These are phyloP conservation scores for Sarcocystis neurona DNA, from an alignment of 169 alveolate genomes.

Conservation along the genomic window DNA sequence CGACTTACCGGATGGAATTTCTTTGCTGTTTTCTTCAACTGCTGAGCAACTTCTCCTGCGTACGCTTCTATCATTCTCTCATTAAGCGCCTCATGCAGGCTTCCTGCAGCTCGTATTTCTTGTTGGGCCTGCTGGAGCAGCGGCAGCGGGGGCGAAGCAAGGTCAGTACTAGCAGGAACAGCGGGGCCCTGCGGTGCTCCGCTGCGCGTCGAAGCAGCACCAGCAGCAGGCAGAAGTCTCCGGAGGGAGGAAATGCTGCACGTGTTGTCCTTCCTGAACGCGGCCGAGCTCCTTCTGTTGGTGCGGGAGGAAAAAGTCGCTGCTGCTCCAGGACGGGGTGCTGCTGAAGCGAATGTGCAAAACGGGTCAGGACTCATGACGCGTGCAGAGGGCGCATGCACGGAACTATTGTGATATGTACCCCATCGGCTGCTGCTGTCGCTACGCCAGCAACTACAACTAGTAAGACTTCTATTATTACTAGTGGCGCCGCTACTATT, in stretches of 20 bases:
- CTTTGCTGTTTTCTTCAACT: no score
- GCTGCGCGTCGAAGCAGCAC: no score
- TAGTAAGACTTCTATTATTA: conserved; percentile 21
- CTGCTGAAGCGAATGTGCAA: conserved; percentile 67
- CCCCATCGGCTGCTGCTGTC: conserved; percentile 67
- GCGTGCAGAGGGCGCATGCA: conserved; percentile 80
- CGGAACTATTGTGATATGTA: conserved; percentile 84
- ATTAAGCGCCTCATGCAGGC: no score
- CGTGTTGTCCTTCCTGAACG: background rate
- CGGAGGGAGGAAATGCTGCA: background rate
- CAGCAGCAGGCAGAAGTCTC: no score
- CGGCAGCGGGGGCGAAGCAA: no score
- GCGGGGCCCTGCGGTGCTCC: no score
- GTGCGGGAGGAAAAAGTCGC: background rate
- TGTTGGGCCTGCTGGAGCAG: no score
- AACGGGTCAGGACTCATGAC: conserved; percentile 75
- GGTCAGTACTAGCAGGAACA: no score
- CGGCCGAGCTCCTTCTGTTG: background rate
- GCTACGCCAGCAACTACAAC: conserved; percentile 66
- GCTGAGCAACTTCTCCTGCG: no score
- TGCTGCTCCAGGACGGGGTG: background rate
- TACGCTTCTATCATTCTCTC: no score
- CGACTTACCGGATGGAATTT: no score
- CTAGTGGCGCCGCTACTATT: background rate
- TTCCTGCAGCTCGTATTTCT: no score